Evolutionary conservation across 257 asterid species (phyloP).

Genomic region (Forsythia viridissima): DNA sequence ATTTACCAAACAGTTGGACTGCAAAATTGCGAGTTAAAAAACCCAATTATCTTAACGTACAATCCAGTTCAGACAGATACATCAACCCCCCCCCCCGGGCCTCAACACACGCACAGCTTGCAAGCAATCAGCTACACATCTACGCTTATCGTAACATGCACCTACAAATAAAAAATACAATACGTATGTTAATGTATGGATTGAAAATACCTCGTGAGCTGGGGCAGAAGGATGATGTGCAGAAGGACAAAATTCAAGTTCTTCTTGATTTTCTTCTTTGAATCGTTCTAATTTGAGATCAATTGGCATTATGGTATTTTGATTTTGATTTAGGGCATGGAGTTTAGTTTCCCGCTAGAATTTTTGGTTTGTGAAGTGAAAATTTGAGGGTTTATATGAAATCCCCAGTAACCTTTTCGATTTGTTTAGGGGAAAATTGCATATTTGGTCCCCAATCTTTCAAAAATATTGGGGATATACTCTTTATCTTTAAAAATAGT

Average conservation of each 20-base stretch:
- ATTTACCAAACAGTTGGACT: conserved; percentile 34
- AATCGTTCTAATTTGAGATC: conserved; percentile 26
- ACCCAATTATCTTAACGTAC: not conserved
- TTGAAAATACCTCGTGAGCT: conserved; percentile 63
- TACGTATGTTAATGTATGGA: not conserved
- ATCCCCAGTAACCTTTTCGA: not conserved
- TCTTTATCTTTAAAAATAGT: no score
- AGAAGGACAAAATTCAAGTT: conserved; percentile 33
- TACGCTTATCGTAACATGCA: conserved; percentile 2
- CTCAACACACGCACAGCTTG: not conserved
- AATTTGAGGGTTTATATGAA: not conserved
- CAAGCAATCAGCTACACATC: not conserved
- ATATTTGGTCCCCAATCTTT: no score
- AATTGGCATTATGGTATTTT: conserved; percentile 32
- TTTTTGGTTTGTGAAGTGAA: not conserved
- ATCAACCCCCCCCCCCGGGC: not conserved
- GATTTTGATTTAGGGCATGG: conserved; percentile 3
- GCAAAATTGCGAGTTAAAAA: conserved; percentile 11
- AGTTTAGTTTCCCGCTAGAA: not conserved
- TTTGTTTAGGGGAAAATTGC: no score
- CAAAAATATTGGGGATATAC: no score
- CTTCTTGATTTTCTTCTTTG: conserved; percentile 29
- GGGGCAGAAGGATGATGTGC: conserved; percentile 85
- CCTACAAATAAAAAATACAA: not conserved
- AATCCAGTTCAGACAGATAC: not conserved